Base-by-base conservation (phyloP, 2,329 filamentous ascomycete species). In the Botryotinia convoluta region DNA sequence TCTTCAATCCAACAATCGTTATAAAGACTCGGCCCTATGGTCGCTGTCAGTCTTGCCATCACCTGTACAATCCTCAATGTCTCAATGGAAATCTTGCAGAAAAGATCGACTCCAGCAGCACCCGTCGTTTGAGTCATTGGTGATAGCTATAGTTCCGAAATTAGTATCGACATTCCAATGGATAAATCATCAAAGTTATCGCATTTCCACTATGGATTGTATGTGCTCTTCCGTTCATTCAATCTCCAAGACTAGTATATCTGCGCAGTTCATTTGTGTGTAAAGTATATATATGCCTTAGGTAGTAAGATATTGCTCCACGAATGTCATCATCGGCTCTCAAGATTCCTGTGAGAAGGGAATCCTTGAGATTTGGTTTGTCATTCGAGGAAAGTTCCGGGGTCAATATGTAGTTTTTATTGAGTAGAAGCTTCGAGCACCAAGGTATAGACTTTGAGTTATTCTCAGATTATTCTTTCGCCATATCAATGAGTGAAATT, bases 171-270 rank as follows among this genome's bases (percentile, higher is more conserved):
- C 9, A 86, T 81, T 1, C 88, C 87, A 79, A 87, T 85, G 83
- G 81, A 78, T 91, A 89, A 77, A 91, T 89, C 35, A 91, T 79
- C n/a, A 91, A 78, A 0, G 86, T 84, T 14, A 85, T 84, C 10
- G 88, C 84, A 44, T 91, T 84, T 1, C 89, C 89, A 32, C 89
- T 89, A 78, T 91, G 89, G 16, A 84, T 81, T 10, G 88, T 82
- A 4, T 83, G 80, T 2, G 86, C 81, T 76, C 86, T 86, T 3
- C 89, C 89, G 75, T 88, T 87, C 72, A 91, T 76, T 29, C 84
- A 85, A 18, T 82, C 77, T 1, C 87, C 88, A 1, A 91, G 81
- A 20, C 79, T 76, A n/a, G 78, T 51, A 7, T 78, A 51, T n/a
- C 67, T 77, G 48, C 72, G 65, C 1, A 78, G 68, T 70, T 77